phyloP scores from a whole-genome alignment of 352 stramenopile genomes.

The Hyaloperonospora brassicae region DNA sequence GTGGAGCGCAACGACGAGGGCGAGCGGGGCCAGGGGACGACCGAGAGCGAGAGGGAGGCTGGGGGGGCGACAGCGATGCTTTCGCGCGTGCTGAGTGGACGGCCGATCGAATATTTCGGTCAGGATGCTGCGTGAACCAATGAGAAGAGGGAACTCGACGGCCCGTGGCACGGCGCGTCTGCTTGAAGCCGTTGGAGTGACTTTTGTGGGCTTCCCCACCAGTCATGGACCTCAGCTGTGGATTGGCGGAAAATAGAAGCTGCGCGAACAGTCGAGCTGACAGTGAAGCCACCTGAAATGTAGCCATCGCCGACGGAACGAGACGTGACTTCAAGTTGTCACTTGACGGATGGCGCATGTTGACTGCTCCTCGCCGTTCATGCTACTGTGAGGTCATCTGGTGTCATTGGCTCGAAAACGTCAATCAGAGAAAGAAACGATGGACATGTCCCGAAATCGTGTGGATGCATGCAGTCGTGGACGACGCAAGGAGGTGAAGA shows the following conservation, averaged over 20 bases:
- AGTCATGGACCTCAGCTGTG: slow-evolving; percentile 11
- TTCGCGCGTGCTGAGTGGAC: slow-evolving; percentile 4
- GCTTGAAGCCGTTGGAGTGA: neutral
- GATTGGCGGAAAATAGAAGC: slow-evolving; percentile 15
- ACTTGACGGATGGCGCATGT: neutral
- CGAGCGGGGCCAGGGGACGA: neutral
- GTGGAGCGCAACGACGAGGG: slow-evolving; percentile 15
- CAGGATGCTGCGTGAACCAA: neutral
- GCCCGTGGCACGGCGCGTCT: neutral
- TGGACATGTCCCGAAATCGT: too few species aligned
- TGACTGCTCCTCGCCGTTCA: too few species aligned
- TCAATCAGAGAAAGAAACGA: too few species aligned
- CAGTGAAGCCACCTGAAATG: slow-evolving; percentile 2
- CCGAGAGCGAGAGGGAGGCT: neutral
- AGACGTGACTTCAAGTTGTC: neutral
- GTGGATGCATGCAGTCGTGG: too few species aligned
- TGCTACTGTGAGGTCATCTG: too few species aligned
- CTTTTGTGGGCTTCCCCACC: slow-evolving; percentile 12
- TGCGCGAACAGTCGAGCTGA: neutral
- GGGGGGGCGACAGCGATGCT: neutral
- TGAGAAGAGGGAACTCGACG: neutral
- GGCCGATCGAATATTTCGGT: neutral
- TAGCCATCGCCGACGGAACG: slow-evolving; percentile 22
- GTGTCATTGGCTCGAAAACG: too few species aligned
- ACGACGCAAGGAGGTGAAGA: too few species aligned